Base-by-base conservation (phyloP, 768 basidiomycete species). In the Tylopilus intermedius region DNA sequence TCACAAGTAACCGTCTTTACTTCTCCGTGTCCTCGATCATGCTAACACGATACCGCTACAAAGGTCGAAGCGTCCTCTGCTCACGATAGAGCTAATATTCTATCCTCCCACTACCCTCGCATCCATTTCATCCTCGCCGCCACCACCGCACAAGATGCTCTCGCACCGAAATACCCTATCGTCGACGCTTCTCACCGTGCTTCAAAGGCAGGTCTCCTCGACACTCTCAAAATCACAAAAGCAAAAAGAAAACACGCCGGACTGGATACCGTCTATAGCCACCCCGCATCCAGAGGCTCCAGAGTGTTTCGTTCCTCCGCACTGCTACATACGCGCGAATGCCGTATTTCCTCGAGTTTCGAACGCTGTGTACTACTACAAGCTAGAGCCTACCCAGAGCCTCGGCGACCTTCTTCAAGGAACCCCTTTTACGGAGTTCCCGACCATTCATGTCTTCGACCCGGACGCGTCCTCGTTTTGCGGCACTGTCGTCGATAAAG, bases 361-460 rank as follows among this genome's bases (percentile, higher is more conserved):
- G 45, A 72, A 64, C 60, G 60, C 62, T 47, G 72, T 69, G 6
- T 61, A 57, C 43, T 88, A 82, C 64, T 78, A 86, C 62, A 76
- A 76, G 32, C 68, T 93, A 11, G 80, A 88, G 47, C 69, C 78
- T 2, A 64, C 69, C 4, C 59, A 76, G 40, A 66, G 76, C 22
- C 72, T 94, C 26, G 61, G 65, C 9, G 60, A 64, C 24, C 68
- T 77, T 8, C 71, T 95, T 42, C 74, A 72, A 33, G 70, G 81
- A 46, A 87, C 80, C 40, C 73, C 80, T 27, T 92, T 93, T 67
- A 77, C 88, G 30, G 93, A 95, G 67, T 95, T 81, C 62, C 93
- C 93, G 7, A 84, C 83, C 1, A 81, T 95, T 42, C 86, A 92
- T 50, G 68, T 94, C 6, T 85, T 84, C 75, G 80, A 85, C 44